Evolutionary conservation across 805 yeast species (phyloP), one percentile per base, ranked within the genome.

Genomic region (Schwanniomyces occidentalis): DNA sequence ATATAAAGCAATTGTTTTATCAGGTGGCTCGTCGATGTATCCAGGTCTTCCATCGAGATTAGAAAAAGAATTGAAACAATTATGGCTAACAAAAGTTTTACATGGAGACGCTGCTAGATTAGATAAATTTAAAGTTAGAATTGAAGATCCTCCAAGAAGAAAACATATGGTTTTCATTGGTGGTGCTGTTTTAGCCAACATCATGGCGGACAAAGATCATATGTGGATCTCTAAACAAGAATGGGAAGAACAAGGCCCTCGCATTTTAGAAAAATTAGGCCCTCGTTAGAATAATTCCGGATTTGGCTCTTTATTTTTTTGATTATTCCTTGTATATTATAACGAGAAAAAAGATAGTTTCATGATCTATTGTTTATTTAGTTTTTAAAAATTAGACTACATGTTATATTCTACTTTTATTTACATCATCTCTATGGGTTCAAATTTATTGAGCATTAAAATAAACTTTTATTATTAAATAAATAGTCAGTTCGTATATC

Each of bases 1-100:
- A 41, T 93, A 78, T 68, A 86, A 84, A 55, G 95, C 96, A 2
- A 85, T 93, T 58, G 98, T 93, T 18, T 75, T 93, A 28, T 86
- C 96, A 5, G 99, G 99, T 58, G 99, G 99, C 38, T 90, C 98
- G 1, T 85, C 95, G 33, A 93, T 93, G 99, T 93, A 93, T 58
- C 98, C 99, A 2, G 99, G 99, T 19, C 76, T 93, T 49, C 99
- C 99, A 13, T 85, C 96, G 8, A 76, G 99, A 54, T 71, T 93
- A 48, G 98, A 93, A 62, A 91, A 87, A 61, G 99, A 93, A 62
- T 75, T 93, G 63, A 93, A 93, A 66, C 99, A 93, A 63, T 79
- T 87, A 49, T 93, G 98, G 98, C 81, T 85, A 48, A 82, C 95
- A 2, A 78, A 80, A 54, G 96, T 93, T 13, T 76, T 93, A 41